Evolutionary conservation across 345 rosid genomes (phyloP).

Genomic region (Aquilaria malaccensis): DNA sequence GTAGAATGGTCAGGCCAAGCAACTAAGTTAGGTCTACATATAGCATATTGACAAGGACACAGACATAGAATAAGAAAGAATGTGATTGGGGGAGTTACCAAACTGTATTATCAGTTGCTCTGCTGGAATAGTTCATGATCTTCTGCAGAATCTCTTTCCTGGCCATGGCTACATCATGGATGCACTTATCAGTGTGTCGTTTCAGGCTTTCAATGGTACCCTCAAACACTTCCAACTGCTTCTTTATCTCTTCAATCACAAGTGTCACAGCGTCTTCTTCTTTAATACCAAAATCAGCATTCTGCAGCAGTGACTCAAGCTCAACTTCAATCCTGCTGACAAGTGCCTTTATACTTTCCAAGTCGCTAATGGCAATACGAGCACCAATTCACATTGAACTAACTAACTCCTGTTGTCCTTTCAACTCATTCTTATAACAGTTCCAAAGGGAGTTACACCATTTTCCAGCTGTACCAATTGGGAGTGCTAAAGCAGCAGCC

Average conservation of each 20-base stretch:
- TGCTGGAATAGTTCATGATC: slow-evolving; percentile 40
- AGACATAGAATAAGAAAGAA: not conserved
- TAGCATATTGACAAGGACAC: not conserved
- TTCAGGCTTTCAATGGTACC: slow-evolving; percentile 54
- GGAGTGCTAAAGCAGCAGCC: slow-evolving; percentile 63
- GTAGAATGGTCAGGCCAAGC: no score
- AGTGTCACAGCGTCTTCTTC: slow-evolving; percentile 53
- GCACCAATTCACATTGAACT: slow-evolving; percentile 41
- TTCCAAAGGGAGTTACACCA: slow-evolving; percentile 74
- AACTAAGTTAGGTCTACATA: no score
- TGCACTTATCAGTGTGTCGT: slow-evolving; percentile 52
- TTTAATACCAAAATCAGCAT: slow-evolving; percentile 39
- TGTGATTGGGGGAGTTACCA: slow-evolving; percentile 13
- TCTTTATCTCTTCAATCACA: slow-evolving; percentile 78
- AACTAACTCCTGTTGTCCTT: slow-evolving; percentile 46
- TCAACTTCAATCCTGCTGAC: slow-evolving; percentile 44
- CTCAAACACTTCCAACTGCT: slow-evolving; percentile 47
- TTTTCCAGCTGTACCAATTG: slow-evolving; percentile 62
- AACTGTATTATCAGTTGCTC: slow-evolving; percentile 22
- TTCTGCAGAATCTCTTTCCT: slow-evolving; percentile 64
- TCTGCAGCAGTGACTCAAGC: slow-evolving; percentile 48
- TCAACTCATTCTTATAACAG: slow-evolving; percentile 43
- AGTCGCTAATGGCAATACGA: slow-evolving; percentile 46
- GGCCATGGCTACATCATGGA: slow-evolving; percentile 57
- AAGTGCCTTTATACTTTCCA: slow-evolving; percentile 57